A percentile compares a stretch with the other conserved stretches of the same genome.
phyloP scores from a whole-genome alignment of 192 early-diverging fungal genomes.

The Cetraspora pellucida region DNA sequence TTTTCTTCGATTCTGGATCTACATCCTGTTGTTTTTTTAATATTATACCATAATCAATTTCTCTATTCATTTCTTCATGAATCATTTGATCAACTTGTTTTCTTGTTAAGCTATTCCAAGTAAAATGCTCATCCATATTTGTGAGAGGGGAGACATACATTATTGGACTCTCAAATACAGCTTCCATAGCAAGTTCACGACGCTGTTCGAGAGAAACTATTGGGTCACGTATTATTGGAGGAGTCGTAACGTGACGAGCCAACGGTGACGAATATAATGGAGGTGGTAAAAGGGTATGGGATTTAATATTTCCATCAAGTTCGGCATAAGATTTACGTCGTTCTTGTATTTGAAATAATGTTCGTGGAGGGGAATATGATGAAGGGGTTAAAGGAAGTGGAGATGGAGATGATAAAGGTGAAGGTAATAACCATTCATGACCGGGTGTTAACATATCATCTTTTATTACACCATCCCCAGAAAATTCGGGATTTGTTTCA shows the following conservation, averaged over 20 bases:
- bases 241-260: slow-evolving; percentile 6
- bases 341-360: too few species aligned
- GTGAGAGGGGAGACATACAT: slow-evolving; percentile 12
- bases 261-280: slow-evolving; percentile 24
- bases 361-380: neutral
- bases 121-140: slow-evolving; percentile 29
- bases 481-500: slow-evolving; percentile 16
- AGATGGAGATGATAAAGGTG: slow-evolving; percentile 14
- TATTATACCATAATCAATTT: slow-evolving; percentile 37
- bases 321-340: slow-evolving; percentile 17
- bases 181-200: slow-evolving; percentile 26
- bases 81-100: slow-evolving; percentile 36
- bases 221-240: neutral
- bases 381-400: neutral
- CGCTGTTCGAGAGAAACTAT: slow-evolving; percentile 13
- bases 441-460: neutral
- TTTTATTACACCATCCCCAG: slow-evolving; percentile 2
- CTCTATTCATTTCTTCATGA: slow-evolving; percentile 35
- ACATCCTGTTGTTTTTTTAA: slow-evolving; percentile 11
- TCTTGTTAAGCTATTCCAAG: slow-evolving; percentile 23
- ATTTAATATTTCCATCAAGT: neutral
- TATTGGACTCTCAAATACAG: slow-evolving; percentile 27
- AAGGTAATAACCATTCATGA: slow-evolving; percentile 32
- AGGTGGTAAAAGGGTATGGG: neutral
- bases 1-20: slow-evolving; percentile 13